Evolutionary conservation across 768 basidiomycete genomes (phyloP).

Genomic region (Rhodosporidiobolus sp.): DNA sequence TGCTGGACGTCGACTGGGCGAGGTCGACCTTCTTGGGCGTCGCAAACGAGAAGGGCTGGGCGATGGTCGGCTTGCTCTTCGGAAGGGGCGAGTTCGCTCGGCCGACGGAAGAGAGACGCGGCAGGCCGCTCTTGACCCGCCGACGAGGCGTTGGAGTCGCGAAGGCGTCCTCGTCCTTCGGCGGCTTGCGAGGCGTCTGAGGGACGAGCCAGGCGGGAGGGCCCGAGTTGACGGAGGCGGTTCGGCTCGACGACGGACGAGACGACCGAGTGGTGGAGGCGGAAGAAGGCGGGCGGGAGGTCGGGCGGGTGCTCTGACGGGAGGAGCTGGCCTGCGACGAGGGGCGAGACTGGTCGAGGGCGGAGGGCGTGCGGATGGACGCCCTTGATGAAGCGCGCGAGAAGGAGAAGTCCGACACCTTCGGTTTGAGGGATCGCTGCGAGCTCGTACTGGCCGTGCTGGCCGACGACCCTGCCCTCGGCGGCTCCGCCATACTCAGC

Average conservation of each 20-base stretch:
- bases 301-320: slow-evolving; percentile 65
- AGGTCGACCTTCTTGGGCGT: background rate
- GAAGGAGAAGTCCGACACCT: background rate
- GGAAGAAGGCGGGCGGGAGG: slow-evolving; percentile 64
- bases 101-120: background rate
- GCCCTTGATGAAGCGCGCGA: slow-evolving; percentile 1
- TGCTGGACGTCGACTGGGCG: background rate
- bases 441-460: slow-evolving; percentile 2
- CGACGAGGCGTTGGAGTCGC: slow-evolving; percentile 9
- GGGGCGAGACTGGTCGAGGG: slow-evolving; percentile 54
- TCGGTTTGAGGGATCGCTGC: background rate
- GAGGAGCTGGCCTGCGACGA: slow-evolving; percentile 51
- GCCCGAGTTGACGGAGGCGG: background rate
- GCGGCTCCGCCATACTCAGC: slow-evolving; percentile 65
- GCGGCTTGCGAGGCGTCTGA: slow-evolving; percentile 41
- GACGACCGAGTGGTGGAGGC: background rate
- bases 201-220: background rate
- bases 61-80: background rate
- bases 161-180: background rate
- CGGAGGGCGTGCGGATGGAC: slow-evolving; percentile 48
- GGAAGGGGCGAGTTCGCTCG: background rate
- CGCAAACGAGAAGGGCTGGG: slow-evolving; percentile 25
- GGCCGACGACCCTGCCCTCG: slow-evolving; percentile 5
- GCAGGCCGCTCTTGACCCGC: background rate
- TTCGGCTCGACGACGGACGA: background rate